Evolutionary conservation across 1,284 basidiomycete genomes (phyloP), one percentile per base, ranked within the genome.

Genomic region (Ganoderma lucidum): DNA sequence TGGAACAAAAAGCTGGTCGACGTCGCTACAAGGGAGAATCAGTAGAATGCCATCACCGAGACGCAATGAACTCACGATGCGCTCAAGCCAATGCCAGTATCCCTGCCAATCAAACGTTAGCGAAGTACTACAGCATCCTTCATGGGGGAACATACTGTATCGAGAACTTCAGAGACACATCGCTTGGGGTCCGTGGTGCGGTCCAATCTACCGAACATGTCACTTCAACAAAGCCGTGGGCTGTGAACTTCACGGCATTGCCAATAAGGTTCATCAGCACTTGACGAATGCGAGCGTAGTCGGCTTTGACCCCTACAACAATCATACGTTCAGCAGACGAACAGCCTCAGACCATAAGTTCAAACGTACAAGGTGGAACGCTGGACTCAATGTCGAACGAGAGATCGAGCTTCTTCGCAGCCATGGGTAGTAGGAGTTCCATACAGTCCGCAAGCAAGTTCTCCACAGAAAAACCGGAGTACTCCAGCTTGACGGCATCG

Each of bases 241-340:
- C 83, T 1, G 90, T 92, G 77, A 93, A 92, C 74, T 93, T 93
- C 66, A 93, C 88, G 12, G 90, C 90, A 75, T 93, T 93, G 10
- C 90, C 90, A 67, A 93, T 90, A 55, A 93, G 79, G 75, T 93
- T 93, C 90, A 91, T 91, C 41, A 92, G 80, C 17, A 92, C 90
- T 86, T 92, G 90, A 66, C 90, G 85, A 65, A 92, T 91, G 23
- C 90, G 86, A 6, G 90, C 88, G 73, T 91, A 90, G 76, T 92
- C 90, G 2, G 90, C 88, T 67, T 83, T 86, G n/a, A 92, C 88
- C 90, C 90, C 89, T 90, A 69, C 32, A 64, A 6, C 41, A 61
- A 28, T 8, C 6, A 37, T 30, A 56, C 28, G 14, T 6, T 30
- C 28, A 23, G n/a, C 12, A 60, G n/a, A 41, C 8, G 39, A 58